phyloP scores from a whole-genome alignment of 2,329 filamentous ascomycete genomes.

The Periconia sp. region DNA sequence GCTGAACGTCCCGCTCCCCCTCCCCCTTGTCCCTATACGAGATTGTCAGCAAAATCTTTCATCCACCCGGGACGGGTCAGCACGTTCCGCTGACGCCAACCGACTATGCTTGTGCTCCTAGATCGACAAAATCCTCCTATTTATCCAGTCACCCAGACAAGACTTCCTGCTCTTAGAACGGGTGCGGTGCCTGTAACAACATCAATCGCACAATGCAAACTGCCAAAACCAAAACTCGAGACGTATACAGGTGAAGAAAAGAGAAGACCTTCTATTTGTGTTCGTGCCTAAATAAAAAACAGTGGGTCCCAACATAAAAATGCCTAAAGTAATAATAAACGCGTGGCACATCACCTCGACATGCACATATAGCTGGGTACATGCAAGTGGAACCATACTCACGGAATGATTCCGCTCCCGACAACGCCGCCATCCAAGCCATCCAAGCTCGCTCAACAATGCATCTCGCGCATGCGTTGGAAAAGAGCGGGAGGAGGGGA shows the following conservation, averaged over 20 bases:
- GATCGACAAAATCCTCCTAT: not conserved
- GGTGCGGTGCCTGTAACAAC: not conserved
- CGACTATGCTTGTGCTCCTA: not conserved
- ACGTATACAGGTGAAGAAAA: not conserved
- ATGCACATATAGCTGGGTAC: not conserved
- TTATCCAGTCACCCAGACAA: not conserved
- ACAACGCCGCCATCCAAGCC: not conserved
- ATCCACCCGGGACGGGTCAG: not conserved
- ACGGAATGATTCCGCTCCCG: not conserved
- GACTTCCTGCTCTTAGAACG: not conserved
- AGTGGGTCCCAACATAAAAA: not conserved
- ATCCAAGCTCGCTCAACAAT: not conserved
- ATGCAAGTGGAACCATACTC: not conserved
- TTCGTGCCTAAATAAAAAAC: not conserved
- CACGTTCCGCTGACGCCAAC: conserved; percentile 5
- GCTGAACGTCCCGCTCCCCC: not conserved
- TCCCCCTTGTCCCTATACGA: not conserved
- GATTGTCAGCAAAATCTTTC: not conserved
- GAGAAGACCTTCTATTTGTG: not conserved
- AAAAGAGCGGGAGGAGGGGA: not conserved
- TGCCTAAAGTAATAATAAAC: not conserved
- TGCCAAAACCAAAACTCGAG: not conserved
- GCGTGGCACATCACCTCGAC: not conserved
- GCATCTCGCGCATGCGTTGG: not conserved
- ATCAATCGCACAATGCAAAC: not conserved